A percentile compares a stretch with the other conserved stretches of the same genome.
Conservation (phyloP, 805 yeast genomes). For the Ogataea minuta region DNA sequence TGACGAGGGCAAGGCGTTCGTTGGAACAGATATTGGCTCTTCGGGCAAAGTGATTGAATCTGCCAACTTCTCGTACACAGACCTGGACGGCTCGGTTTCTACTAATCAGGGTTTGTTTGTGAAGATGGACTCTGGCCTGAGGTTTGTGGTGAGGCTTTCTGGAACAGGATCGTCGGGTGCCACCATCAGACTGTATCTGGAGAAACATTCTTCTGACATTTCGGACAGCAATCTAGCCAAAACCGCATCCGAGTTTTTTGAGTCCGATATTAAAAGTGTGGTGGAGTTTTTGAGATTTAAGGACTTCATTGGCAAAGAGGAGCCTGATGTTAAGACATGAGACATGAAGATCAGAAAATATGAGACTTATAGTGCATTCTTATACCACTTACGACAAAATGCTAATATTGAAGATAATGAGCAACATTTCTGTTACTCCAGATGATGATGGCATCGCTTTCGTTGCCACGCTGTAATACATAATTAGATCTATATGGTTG, state of each 20-base stretch:
- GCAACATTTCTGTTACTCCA: too few species aligned
- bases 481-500: background rate
- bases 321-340: constrained; percentile 87
- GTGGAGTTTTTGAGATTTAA: constrained; percentile 68
- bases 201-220: constrained; percentile 68
- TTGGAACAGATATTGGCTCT: constrained; percentile 50
- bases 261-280: constrained; percentile 58
- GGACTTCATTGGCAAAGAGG: constrained; percentile 72
- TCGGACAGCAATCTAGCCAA: constrained; percentile 41
- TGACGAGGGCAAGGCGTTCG: constrained; percentile 34
- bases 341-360: too few species aligned
- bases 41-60: constrained; percentile 65
- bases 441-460: too few species aligned
- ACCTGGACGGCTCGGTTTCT: constrained; percentile 90
- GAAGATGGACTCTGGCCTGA: constrained; percentile 74
- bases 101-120: constrained; percentile 84
- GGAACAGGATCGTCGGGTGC: constrained; percentile 99
- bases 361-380: background rate
- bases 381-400: too few species aligned
- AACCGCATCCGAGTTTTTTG: constrained; percentile 67
- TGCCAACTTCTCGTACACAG: constrained; percentile 89
- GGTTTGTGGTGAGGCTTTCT: constrained; percentile 86
- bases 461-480: too few species aligned
- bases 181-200: constrained; percentile 88
- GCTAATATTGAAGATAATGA: too few species aligned